These are phyloP conservation scores for Cadophora malorum DNA, from an alignment of 2,329 filamentous ascomycete genomes.

Conservation along the genomic window DNA sequence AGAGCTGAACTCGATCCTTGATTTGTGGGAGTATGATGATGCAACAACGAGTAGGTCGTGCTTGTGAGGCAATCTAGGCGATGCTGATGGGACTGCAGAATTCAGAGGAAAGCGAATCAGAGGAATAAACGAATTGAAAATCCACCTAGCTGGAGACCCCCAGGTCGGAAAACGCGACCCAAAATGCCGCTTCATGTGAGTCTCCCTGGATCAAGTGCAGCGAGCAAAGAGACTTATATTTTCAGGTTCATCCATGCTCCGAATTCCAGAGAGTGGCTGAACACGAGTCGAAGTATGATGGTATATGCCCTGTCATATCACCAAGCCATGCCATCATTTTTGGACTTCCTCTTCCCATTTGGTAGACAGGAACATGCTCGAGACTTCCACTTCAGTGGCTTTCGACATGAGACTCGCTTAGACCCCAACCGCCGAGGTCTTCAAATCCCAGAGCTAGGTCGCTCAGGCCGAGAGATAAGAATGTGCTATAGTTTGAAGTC, in stretches of 20 bases:
- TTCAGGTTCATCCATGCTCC: neutral
- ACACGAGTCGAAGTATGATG: neutral
- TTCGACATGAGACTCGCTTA: neutral
- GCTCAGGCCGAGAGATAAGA: neutral
- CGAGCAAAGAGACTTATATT: no score
- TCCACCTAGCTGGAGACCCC: no score
- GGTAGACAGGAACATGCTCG: neutral
- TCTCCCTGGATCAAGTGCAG: no score
- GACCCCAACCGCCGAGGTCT: neutral
- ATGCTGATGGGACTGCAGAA: no score
- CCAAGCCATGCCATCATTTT: neutral
- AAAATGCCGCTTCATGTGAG: no score
- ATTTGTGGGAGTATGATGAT: no score
- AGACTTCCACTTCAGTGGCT: neutral
- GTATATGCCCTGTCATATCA: neutral
- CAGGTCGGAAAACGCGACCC: no score
- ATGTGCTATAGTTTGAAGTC: constrained; percentile 5
- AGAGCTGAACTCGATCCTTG: no score
- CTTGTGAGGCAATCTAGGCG: no score
- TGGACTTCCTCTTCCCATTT: neutral
- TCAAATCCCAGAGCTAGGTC: neutral
- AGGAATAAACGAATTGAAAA: no score
- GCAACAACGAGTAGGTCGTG: no score
- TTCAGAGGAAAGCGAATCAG: no score
- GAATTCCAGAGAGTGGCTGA: neutral